Base-by-base conservation (phyloP, 1,139 yeast species). In the Sugiyamaella neomexicana region DNA sequence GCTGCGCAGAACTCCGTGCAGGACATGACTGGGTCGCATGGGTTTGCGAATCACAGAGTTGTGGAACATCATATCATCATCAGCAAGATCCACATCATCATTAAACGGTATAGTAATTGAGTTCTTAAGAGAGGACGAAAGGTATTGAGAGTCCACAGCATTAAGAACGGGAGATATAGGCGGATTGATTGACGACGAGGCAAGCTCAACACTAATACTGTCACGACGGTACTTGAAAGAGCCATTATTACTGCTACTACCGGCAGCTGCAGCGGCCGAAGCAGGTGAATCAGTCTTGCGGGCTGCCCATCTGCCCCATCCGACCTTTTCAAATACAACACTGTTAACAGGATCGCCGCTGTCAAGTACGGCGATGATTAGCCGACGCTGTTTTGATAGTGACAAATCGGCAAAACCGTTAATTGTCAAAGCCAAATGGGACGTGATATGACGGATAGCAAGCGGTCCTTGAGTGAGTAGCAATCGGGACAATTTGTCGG, bases 271-370 rank as follows among this genome's bases (percentile, higher is more conserved):
- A 41, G 31, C 56, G 36, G 55, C 54, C 43, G 47, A 55, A 44
- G 45, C 51, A 50, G 53, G 38, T 25, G 55, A 42, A 54, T 77
- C 80, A 13, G 79, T 81, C 49, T 77, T 73, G 57, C 84, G 78
- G 6, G 91, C 95, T 27, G 91, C 89, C 98, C 98, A 91, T 67
- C 93, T 95, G 56, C 98, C 98, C 98, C 98, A 91, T 25, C 97
- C 97, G 41, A 90, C 90, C 73, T 91, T 91, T 65, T 89, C 96
- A 73, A 91, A 91, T 16, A 86, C 81, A n/a, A 78, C 73, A 40
- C 84, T 83, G 55, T 85, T 81, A 27, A 75, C 77, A 5, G 80
- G 73, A 67, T 85, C 95, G 13, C 86, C 86, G 52, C 76, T 70
- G 64, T 89, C 97, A 74, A 91, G 80, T 38, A 93, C 95, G 6